Evolutionary conservation across 2,329 filamentous ascomycete species (phyloP).

Genomic region (Fusarium mundagurra): DNA sequence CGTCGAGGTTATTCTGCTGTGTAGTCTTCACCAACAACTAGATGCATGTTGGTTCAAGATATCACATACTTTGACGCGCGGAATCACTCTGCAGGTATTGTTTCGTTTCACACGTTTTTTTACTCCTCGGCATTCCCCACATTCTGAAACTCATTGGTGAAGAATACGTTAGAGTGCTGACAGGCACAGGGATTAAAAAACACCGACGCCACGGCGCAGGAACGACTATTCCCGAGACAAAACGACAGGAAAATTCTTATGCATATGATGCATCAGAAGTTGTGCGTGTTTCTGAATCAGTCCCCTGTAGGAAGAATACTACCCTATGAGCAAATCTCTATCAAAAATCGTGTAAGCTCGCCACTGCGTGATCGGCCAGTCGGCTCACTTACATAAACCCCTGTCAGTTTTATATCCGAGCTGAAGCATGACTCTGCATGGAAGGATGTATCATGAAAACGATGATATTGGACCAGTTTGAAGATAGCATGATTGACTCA

Average conservation of each 20-base stretch:
- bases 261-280: not conserved
- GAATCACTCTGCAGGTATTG: not conserved
- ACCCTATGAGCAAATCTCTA: not conserved
- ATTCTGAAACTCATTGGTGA: not conserved
- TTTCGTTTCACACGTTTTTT: conserved; percentile 8
- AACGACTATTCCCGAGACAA: not conserved
- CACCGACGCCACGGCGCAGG: conserved; percentile 3
- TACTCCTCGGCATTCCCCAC: conserved; percentile 5
- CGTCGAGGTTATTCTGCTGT: conserved; percentile 6
- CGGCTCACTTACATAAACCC: conserved; percentile 1
- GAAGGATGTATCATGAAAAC: not conserved
- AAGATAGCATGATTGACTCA: not conserved
- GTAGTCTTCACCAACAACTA: not conserved
- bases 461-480: not conserved
- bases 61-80: not conserved
- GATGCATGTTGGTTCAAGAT: not conserved
- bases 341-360: not conserved
- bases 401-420: not conserved
- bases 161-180: conserved; percentile 11
- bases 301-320: not conserved
- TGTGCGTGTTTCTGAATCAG: not conserved
- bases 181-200: not conserved
- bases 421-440: not conserved
- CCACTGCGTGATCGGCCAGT: not conserved
- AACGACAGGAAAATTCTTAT: not conserved